Base-by-base conservation (phyloP, 2,329 filamentous ascomycete genomes). In the Anisogramma anomala region DNA sequence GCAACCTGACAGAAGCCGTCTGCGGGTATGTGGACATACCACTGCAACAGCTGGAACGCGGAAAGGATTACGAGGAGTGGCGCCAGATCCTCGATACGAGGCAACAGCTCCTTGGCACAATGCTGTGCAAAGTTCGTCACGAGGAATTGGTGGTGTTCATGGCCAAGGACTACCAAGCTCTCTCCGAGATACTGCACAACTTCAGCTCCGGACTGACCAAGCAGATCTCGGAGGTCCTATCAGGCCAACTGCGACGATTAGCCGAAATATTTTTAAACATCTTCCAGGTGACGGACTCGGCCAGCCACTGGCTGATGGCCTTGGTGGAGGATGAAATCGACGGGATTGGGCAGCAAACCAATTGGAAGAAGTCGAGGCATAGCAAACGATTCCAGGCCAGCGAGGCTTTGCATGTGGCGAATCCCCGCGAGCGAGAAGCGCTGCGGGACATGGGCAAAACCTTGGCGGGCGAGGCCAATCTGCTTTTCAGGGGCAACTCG, bases 281-380 rank as follows among this genome's bases (percentile, higher is more conserved):
- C 39, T 98, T 89, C 53, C 91, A 98, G 56, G 88, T 94, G 3
- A 89, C 87, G 2, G 86, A 85, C 0, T 76, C 77, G 27, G 83
- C 84, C 2, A 73, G 74, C 32, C 86, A 95, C 45, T 98, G 91
- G 91, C 72, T 98, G 17, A 91, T 86, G 69, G 80, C 85, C 2
- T 67, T 98, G 30, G 84, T 95, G 0, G 91, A 98, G 59, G 89
- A 96, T 55, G 91, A 98, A 59, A 96, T 98, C 43, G 91, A 96
- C 54, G 89, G 89, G 0, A 79, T 91, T 14, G 77, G 86, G 41
- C 93, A 81, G 55, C 87, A 94, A 51, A 77, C 79, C 11, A 77
- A 82, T 1, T 74, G 82, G 48, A 85, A 79, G 67, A 69, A 82
- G 71, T 57, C 79, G 68, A 72, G 83, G 3, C 87, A 84, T 59